phyloP scores from a whole-genome alignment of 192 early-diverging fungal genomes.

The Kappamyces sp. region DNA sequence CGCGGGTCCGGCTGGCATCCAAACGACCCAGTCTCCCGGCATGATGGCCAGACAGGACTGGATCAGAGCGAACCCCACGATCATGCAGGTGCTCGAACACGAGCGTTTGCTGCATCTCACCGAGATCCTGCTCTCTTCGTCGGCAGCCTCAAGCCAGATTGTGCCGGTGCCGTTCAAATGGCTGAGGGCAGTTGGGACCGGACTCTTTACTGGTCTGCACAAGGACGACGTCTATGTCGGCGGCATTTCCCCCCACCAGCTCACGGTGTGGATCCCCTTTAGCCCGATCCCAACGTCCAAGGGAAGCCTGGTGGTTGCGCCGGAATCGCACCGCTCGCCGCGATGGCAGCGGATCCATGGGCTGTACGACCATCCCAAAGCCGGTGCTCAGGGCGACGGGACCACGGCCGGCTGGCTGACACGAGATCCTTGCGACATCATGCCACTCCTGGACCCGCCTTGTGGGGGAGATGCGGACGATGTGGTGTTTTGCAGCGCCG shows the following conservation, averaged over 20 bases:
- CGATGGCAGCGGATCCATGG: conserved; percentile 9
- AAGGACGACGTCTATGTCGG: conserved; percentile 36
- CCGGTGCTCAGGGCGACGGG: conserved; percentile 30
- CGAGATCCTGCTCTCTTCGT: conserved; percentile 15
- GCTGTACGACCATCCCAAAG: conserved; percentile 17
- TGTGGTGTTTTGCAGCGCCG: background rate
- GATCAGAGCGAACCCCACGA: background rate
- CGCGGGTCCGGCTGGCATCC: too few species aligned
- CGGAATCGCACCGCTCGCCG: conserved; percentile 23
- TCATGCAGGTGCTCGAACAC: conserved; percentile 24
- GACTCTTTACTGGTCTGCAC: conserved; percentile 38
- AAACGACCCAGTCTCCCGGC: background rate
- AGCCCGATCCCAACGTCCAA: conserved; percentile 15
- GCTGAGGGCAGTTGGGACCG: conserved; percentile 36
- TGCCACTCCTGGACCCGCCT: background rate
- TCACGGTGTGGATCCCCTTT: conserved; percentile 41
- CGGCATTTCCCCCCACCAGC: conserved; percentile 16
- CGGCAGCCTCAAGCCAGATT: background rate
- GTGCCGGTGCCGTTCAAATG: conserved; percentile 35
- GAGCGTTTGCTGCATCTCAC: conserved; percentile 16
- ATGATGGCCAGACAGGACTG: conserved; percentile 5
- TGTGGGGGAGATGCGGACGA: background rate
- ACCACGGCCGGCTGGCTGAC: conserved; percentile 29
- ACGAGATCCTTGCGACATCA: conserved; percentile 25
- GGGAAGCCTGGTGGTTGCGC: conserved; percentile 28